Evolutionary conservation across 306 rosid species (phyloP), one percentile per base, ranked within the genome.

Genomic region (Dalbergia oliveri): DNA sequence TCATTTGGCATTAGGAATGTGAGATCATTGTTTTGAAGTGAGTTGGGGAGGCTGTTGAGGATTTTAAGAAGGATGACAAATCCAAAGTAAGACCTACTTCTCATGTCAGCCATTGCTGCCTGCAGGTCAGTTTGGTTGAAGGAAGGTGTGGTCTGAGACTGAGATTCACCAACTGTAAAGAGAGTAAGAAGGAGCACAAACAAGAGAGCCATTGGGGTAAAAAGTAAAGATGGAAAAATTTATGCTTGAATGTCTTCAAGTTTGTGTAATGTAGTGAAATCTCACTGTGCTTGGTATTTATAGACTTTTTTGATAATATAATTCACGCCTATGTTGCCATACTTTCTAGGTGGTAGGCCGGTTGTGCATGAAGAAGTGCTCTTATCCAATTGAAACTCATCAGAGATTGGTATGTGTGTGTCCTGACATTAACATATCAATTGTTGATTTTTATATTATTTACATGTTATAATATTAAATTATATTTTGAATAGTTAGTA

Each of bases 31-130:
- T 51, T 86, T 62, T 66, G 76, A 64, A 86, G 47, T 39, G 85
- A 50, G 37, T 87, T 77, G 0, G 86, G 84, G 12, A 68, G 76
- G 84, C 89, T 87, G 82, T 84, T 78, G 68, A 81, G 68, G 73
- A 85, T 84, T 73, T 85, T 85, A 43, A 91, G 89, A 56, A 85
- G 94, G 82, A 90, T 86, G 18, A 90, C 90, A 73, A 92, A 88
- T 68, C 89, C 91, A 43, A 86, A 82, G 87, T 82, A 92, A 69
- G 90, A 87, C 41, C 70, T 35, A 33, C 21, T 72, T 86, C 88
- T 76, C 91, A 90, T 88, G 82, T 89, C 88, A 1, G 77, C 12
- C 89, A 85, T 87, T 81, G 92, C 91, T 51, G 56, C 80, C 63
- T 75, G 80, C 77, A 88, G 81, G 68, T 90, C 86, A 9, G 90